Evolutionary conservation across 129 eudicot genomes (phyloP).

Genomic region (Silybum marianum): DNA sequence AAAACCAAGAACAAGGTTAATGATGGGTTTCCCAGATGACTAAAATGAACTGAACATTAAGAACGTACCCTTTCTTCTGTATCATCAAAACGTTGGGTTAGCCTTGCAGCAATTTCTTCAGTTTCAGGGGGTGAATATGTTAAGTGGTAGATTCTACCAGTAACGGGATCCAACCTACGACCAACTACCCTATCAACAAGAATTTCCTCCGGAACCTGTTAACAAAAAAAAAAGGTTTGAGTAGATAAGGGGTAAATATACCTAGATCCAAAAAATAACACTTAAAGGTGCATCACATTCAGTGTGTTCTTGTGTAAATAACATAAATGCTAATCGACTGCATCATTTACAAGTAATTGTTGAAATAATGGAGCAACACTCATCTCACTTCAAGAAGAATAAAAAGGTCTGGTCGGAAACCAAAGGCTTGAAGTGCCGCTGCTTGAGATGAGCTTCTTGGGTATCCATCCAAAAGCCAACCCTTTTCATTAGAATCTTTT

Average conservation of each 20-base stretch:
- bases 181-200: constrained; percentile 98
- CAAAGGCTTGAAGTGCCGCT: constrained; percentile 66
- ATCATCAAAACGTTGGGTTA: constrained; percentile 97
- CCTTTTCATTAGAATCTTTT: constrained; percentile 81
- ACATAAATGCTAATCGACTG: neutral
- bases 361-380: constrained; percentile 22
- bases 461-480: constrained; percentile 99
- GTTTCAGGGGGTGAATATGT: constrained; percentile 96
- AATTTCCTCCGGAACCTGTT: constrained; percentile 87
- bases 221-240: neutral
- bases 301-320: neutral
- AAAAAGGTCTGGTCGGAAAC: constrained; percentile 86
- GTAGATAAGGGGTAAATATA: neutral
- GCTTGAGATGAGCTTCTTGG: constrained; percentile 97
- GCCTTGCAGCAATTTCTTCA: constrained; percentile 92
- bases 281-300: constrained; percentile 10
- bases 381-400: constrained; percentile 88
- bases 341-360: neutral
- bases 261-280: constrained; percentile 4
- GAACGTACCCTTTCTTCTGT: constrained; percentile 84
- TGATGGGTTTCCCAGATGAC: neutral
- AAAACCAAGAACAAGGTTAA: neutral
- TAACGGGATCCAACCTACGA: constrained; percentile 92
- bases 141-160: constrained; percentile 96
- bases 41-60: neutral